Evolutionary conservation across 2,329 filamentous ascomycete genomes (phyloP).

Genomic region (Penicillium sp.): DNA sequence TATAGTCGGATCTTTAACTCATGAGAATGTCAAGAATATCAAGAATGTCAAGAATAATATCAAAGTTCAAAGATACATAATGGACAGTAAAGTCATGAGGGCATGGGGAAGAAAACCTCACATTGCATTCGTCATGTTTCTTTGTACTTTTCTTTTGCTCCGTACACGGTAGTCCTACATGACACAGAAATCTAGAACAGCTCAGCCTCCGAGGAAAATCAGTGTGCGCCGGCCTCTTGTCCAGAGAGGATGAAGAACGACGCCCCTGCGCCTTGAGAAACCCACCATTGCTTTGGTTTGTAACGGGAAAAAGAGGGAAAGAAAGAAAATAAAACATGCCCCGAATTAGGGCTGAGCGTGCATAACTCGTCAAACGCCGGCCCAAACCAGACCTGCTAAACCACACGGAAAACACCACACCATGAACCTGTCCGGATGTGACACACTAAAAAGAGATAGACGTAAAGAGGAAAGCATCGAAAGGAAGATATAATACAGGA

Average conservation of each 20-base stretch:
- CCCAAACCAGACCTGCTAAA: constrained; percentile 33
- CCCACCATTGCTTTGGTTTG: background rate
- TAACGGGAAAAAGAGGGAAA: constrained; percentile 9
- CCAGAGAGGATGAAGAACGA: constrained; percentile 14
- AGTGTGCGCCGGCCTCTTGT: constrained; percentile 17
- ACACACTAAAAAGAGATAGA: constrained; percentile 17
- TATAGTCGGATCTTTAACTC: constrained; percentile 69
- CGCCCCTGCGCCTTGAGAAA: constrained; percentile 14
- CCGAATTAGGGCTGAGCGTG: constrained; percentile 6
- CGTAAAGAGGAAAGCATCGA: constrained; percentile 14
- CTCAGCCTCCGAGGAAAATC: constrained; percentile 12
- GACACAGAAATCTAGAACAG: constrained; percentile 20
- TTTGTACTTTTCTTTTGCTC: constrained; percentile 16
- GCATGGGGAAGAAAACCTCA: background rate
- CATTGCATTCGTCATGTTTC: constrained; percentile 25
- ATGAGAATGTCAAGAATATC: constrained; percentile 30
- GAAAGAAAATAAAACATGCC: constrained; percentile 17
- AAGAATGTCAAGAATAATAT: constrained; percentile 7
- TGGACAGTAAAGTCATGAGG: background rate
- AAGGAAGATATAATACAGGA: constrained; percentile 36
- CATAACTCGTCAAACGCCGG: constrained; percentile 32
- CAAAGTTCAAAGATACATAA: background rate
- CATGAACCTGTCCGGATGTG: constrained; percentile 32
- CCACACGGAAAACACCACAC: constrained; percentile 36
- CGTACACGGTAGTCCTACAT: constrained; percentile 35